Evolutionary conservation across 331 rosid species (phyloP).

Genomic region (Pyracantha coccinea): DNA sequence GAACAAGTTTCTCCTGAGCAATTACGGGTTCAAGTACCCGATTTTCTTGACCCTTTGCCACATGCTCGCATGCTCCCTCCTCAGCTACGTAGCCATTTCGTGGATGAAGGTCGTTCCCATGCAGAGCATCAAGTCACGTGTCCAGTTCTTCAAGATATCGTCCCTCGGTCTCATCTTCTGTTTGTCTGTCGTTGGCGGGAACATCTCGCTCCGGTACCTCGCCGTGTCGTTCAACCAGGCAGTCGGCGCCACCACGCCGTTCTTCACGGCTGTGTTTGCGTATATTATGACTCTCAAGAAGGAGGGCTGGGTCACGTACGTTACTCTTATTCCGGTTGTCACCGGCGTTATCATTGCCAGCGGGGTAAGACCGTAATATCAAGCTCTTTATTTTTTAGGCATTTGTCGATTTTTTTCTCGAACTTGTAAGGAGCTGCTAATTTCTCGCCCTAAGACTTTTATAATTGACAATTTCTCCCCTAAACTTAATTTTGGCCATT

Average conservation of each 20-base stretch:
- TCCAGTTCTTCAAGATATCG: constrained; percentile 43
- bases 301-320: constrained; percentile 65
- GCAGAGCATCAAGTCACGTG: constrained; percentile 41
- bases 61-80: constrained; percentile 55
- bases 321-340: constrained; percentile 64
- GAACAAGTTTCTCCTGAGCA: constrained; percentile 38
- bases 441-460: too few relatives aligned
- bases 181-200: constrained; percentile 68
- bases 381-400: too few relatives aligned
- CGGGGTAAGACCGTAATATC: constrained; percentile 32
- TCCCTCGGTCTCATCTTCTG: constrained; percentile 52
- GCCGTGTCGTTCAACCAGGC: constrained; percentile 79
- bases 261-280: constrained; percentile 68
- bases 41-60: constrained; percentile 65
- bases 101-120: constrained; percentile 50
- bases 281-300: constrained; percentile 38
- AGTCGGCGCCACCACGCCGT: constrained; percentile 65
- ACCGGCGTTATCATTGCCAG: constrained; percentile 57
- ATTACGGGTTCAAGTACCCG: constrained; percentile 56
- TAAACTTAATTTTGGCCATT: too few relatives aligned
- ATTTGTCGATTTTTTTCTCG: too few relatives aligned
- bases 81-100: constrained; percentile 52
- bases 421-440: too few relatives aligned
- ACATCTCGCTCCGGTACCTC: constrained; percentile 50
- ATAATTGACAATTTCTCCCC: too few relatives aligned